Evolutionary conservation across 352 stramenopile species (phyloP).

Genomic region (Phytophthora aleatoria): DNA sequence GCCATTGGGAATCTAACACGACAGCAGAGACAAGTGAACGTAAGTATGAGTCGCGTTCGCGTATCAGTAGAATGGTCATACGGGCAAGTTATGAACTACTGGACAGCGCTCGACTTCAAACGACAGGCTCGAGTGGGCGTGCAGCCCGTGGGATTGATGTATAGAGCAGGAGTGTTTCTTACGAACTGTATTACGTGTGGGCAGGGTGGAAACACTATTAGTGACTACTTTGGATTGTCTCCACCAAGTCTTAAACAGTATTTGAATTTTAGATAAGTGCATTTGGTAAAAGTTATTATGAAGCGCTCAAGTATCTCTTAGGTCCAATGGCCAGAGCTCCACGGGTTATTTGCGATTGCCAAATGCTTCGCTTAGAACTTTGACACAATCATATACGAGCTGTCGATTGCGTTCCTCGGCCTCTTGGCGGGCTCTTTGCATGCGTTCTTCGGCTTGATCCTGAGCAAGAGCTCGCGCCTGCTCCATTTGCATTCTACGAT

Average conservation of each 20-base stretch:
- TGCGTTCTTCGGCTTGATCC: background rate
- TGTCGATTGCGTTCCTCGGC: background rate
- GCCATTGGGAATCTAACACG: background rate
- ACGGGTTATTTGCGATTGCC: background rate
- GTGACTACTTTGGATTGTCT: slow-evolving; percentile 5
- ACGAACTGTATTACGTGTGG: slow-evolving; percentile 16
- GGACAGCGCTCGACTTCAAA: slow-evolving; percentile 4
- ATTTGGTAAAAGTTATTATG: background rate
- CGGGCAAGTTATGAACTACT: slow-evolving; percentile 15
- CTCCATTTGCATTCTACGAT: background rate
- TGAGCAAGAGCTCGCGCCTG: background rate
- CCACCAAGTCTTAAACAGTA: background rate
- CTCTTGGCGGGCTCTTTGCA: background rate
- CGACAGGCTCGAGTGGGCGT: background rate
- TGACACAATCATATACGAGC: background rate
- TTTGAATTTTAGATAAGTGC: background rate
- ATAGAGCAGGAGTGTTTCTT: slow-evolving; percentile 3
- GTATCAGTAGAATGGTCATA: slow-evolving; percentile 8
- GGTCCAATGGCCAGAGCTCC: too few species aligned
- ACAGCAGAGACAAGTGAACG: background rate
- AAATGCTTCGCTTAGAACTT: background rate
- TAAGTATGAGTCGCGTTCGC: background rate
- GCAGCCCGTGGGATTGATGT: background rate
- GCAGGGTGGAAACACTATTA: slow-evolving; percentile 14
- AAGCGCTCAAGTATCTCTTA: too few species aligned